Conservation (phyloP, 371 early-diverging fungal species). For the Mucor irregularis region DNA sequence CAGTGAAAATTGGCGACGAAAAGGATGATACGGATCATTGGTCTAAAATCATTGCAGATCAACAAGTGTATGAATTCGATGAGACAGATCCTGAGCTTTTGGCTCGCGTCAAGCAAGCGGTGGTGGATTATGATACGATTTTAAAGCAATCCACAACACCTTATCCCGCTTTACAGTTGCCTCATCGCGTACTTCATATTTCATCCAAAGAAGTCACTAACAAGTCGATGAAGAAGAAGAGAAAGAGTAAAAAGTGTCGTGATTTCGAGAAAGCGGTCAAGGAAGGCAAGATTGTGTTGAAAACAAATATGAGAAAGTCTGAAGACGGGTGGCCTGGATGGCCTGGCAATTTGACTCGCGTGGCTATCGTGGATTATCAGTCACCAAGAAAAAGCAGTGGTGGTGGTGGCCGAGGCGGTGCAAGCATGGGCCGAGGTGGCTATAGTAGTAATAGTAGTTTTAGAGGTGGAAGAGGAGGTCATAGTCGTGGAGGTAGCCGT, state of each 20-base stretch:
- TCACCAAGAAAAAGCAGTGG: background rate
- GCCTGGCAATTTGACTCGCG: conserved; percentile 41
- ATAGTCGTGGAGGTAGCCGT: background rate
- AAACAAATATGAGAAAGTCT: conserved; percentile 42
- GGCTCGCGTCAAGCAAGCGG: conserved; percentile 24
- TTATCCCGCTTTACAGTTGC: conserved; percentile 25
- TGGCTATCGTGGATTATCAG: conserved; percentile 29
- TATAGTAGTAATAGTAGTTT: too few species aligned
- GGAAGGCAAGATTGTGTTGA: conserved; percentile 24
- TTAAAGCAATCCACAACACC: conserved; percentile 34
- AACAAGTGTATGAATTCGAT: conserved; percentile 39
- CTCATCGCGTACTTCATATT: conserved; percentile 30
- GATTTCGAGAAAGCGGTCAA: conserved; percentile 42
- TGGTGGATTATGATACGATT: conserved; percentile 30
- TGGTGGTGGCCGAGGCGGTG: background rate
- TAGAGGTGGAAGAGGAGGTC: conserved; percentile 4
- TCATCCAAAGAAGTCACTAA: conserved; percentile 8
- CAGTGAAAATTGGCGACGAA: conserved; percentile 32
- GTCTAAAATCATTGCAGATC: conserved; percentile 26
- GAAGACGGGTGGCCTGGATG: conserved; percentile 50
- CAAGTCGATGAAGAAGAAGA: conserved; percentile 20
- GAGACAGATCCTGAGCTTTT: conserved; percentile 41
- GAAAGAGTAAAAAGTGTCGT: conserved; percentile 48
- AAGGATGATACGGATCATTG: conserved; percentile 21
- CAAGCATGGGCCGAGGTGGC: background rate